Evolutionary conservation across 2,329 filamentous ascomycete species (phyloP), one percentile per base, ranked within the genome.

Genomic region (Nemania abortiva): DNA sequence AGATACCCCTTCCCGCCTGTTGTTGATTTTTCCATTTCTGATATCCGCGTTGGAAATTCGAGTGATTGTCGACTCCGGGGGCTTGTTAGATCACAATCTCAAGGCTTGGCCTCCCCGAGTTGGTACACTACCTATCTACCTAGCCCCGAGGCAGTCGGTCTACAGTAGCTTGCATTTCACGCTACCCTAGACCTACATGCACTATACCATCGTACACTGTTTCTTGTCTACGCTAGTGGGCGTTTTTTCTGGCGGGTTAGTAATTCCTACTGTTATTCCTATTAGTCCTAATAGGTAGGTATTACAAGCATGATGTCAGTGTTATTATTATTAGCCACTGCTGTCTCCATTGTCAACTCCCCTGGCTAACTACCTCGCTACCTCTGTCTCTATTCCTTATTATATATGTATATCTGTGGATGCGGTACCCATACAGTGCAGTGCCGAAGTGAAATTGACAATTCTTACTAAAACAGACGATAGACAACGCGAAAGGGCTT

Each of bases 261-360:
- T 61, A 69, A 58, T 68, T 64, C 24, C 31, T 49, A 18, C 34
- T 47, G 52, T 68, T 53, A 70, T 64, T 70, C 61, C 50, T 60
- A 57, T 68, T 69, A 63, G 65, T 70, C 65, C 42, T 56, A 63
- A 65, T 66, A 60, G 61, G 54, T 66, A 66, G 65, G 66, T 69
- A 63, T 66, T 63, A 65, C 65, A 52, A 63, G 37, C 65, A 65
- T 70, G 59, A 65, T 66, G 69, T 63, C 68, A 62, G 60, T 50
- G 39, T 37, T 56, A 63, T 64, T 66, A 58, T 63, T 59, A 61
- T 53, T 47, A 66, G 53, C 53, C 34, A 53, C 50, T 22, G 31
- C 50, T 49, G 20, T 53, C 50, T 39, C 52, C 53, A 61, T 61
- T 24, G 54, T 29, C 60, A 31, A 34, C 20, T 66, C 42, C 34